Base-by-base conservation (phyloP, 2,329 filamentous ascomycete genomes). In the Colletotrichum gigasporum region DNA sequence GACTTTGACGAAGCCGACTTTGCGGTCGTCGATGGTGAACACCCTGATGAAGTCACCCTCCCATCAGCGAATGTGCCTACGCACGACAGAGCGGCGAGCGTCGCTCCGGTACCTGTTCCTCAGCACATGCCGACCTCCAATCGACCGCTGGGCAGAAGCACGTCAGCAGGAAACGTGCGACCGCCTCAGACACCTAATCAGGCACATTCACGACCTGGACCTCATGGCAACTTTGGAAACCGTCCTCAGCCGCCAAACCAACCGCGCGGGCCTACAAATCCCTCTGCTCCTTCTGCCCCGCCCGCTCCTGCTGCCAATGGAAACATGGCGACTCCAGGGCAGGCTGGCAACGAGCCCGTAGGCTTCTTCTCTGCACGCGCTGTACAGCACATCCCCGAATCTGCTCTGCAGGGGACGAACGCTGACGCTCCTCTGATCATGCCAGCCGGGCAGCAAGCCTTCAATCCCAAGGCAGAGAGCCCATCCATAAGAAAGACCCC, bases 401-500 rank as follows among this genome's bases (percentile, higher is more conserved):
- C 67, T 24, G 71, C 68, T 56, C 66, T 75, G 80, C 76, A 64
- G 48, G 82, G 68, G 66, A 80, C 75, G 39, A 79, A 81, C 67
- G 74, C 69, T 47, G 79, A 74, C 9, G 78, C 79, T 32, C 72
- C 76, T 3, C 75, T 82, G 4, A 81, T 81, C 30, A 47, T 68
- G 22, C 3, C 76, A 80, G 35, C 77, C 79, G 64, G 59, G 7
- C 80, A 80, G 5, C 83, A 87, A 11, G 80, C 83, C 22, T 95
- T 94, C 75, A 91, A 94, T 70, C 91, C 91, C 3, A 89, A 89
- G 62, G 84, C 88, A 5, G 91, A 94, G 71, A 93, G 90, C 66
- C 94, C 94, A 0, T 96, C 94, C 0, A 94, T 97, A 72, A 88
- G 93, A 66, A 94, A 95, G 74, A 97, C 95, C 0, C 91, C 91